These are phyloP conservation scores for Nemania abortiva DNA, from an alignment of 2,329 filamentous ascomycete species.

Conservation along the genomic window DNA sequence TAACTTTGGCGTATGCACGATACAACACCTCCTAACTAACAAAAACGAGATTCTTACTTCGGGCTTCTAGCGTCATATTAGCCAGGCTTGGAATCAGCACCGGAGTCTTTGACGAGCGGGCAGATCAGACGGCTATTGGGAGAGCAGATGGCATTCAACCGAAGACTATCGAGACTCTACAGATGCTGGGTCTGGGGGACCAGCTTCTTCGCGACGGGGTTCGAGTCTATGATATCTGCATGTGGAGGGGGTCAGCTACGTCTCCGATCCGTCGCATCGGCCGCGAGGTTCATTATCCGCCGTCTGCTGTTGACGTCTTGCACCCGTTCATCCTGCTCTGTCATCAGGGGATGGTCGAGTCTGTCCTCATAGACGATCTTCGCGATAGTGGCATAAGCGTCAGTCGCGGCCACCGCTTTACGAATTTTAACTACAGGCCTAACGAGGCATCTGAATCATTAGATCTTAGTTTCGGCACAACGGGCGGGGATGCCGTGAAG, in stretches of 20 bases:
- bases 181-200: constrained; percentile 79
- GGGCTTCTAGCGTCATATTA: constrained; percentile 58
- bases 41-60: constrained; percentile 30
- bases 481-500: constrained; percentile 52
- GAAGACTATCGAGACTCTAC: constrained; percentile 82
- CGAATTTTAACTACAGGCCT: constrained; percentile 63
- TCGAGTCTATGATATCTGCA: constrained; percentile 79
- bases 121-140: constrained; percentile 75
- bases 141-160: constrained; percentile 77
- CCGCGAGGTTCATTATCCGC: constrained; percentile 77
- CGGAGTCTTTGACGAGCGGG: constrained; percentile 75
- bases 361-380: constrained; percentile 76
- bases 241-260: constrained; percentile 71
- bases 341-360: constrained; percentile 82
- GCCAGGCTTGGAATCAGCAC: constrained; percentile 75
- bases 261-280: constrained; percentile 69
- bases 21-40: not conserved
- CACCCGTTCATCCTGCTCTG: constrained; percentile 69
- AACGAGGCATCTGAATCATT: constrained; percentile 45
- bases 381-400: constrained; percentile 72
- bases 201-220: constrained; percentile 74
- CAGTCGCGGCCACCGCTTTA: constrained; percentile 72
- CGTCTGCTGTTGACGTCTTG: constrained; percentile 63
- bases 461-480: constrained; percentile 55
- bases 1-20: constrained; percentile 62